Evolutionary conservation across 2,329 filamentous ascomycete species (phyloP), one percentile per base, ranked within the genome.

Genomic region (Fusarium succisae): DNA sequence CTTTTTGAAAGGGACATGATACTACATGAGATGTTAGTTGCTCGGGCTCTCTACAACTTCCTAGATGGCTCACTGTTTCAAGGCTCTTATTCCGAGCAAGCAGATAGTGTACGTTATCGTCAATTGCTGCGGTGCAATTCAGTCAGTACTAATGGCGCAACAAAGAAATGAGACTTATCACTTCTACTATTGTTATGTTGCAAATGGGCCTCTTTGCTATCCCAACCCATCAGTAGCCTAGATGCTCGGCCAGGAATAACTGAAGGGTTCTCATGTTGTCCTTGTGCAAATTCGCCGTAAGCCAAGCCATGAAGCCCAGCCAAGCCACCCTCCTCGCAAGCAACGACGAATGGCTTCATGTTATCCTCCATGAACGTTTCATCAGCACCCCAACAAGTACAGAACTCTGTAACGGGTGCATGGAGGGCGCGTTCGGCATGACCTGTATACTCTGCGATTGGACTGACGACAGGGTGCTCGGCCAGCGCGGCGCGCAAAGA

Each of bases 331-430:
- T 73, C 67, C 12, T 77, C 73, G 30, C 79, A 69, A 43, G 72
- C 75, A 14, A 69, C 51, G 18, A 76, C 71, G 56, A 82, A 82
- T 9, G 77, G 74, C 50, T 69, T 72, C 73, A 83, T 75, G n/a
- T 79, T 76, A 43, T 77, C 73, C 50, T 79, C 70, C 30, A 80
- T 77, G 45, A 82, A 84, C 13, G 68, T 72, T 3, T 80, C 72
- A 7, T 81, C 78, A 14, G 78, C 73, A 56, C 80, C 82, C 73
- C 79, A 82, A 28, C 79, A 80, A 28, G 80, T 79, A 59, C 84
- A 79, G 50, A 84, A 74, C 74, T 84, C 83, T n/a, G 82, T 84
- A 66, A 80, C 80, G 28, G 83, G 82, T 9, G 82, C 81, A 44
- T 73, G 76, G 15, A 84, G 76, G 3, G 79, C 81, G n/a, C 66